Evolutionary conservation across 306 rosid species (phyloP).

Genomic region (Pyrus communis): DNA sequence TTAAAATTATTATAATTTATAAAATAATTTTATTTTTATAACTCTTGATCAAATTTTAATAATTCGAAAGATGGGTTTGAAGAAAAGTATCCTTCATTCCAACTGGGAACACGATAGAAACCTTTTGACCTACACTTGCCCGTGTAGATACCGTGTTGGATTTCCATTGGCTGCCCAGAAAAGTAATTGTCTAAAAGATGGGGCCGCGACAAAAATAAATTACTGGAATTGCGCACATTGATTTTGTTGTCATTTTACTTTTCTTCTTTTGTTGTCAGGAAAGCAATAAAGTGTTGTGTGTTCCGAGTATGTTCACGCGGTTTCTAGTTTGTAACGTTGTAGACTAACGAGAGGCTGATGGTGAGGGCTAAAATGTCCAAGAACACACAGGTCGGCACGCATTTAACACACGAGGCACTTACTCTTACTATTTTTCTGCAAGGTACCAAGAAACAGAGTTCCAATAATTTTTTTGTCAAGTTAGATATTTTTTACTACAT

Average conservation of each 20-base stretch:
- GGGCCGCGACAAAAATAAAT: too few species aligned
- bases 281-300: neutral
- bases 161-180: neutral
- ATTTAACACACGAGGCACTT: neutral
- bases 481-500: too few species aligned
- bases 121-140: neutral
- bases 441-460: neutral
- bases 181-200: neutral
- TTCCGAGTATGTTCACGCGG: neutral
- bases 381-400: neutral
- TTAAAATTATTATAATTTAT: too few species aligned
- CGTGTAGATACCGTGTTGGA: neutral
- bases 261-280: neutral
- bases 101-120: too few species aligned
- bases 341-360: neutral
- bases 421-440: neutral
- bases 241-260: neutral
- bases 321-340: neutral
- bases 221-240: neutral
- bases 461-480: neutral
- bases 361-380: neutral
- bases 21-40: too few species aligned
- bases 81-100: rapidly evolving
- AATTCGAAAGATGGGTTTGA: rapidly evolving
- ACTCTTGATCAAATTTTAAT: too few species aligned